Base-by-base conservation (phyloP, 257 asterid genomes). In the Plantago elongata region DNA sequence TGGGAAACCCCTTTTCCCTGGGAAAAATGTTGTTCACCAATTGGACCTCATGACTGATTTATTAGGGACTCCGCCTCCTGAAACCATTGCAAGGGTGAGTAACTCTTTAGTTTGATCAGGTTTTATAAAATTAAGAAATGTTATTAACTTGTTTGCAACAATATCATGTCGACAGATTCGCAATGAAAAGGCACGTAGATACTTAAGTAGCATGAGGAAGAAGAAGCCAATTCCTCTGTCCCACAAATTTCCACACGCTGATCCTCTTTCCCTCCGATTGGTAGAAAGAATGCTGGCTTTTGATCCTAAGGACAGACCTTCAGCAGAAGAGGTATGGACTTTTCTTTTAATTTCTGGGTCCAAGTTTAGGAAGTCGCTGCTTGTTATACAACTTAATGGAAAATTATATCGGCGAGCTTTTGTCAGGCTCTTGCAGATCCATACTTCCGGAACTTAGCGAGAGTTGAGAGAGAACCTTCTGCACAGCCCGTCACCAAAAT, bases 381-480 rank as follows among this genome's bases (percentile, higher is more conserved):
- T 9, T 40, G n/a, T 34, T 5, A 34, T 72, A 57, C 69, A 27
- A 34, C 56, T 56, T 65, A 70, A 61, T 75, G 51, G 68, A 71
- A 65, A 69, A 16, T 42, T 52, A 48, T 73, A 71, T 54, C 74
- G 69, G 66, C 22, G 78, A 52, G 71, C 75, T 75, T n/a, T 54
- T 15, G 30, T 68, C 82, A 91, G 98, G 95, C 98, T 65, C 97
- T 92, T 78, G 97, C 98, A 72, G 97, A 88, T 85, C 97, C 97
- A 27, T 92, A 93, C 76, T 93, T 93, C 78, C 78, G 92, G 73
- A 93, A 93, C 85, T 81, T 93, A 79, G 95, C 97, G 64, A 80
- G 84, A 74, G 99, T 89, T 51, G 97, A 93, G 81, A 85, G 99
- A 74, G 99, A 93, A 57, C 99, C 99, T 68, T 82, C 92, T 15